phyloP scores from a whole-genome alignment of 306 rosid genomes.

The Vachellia collinsii region DNA sequence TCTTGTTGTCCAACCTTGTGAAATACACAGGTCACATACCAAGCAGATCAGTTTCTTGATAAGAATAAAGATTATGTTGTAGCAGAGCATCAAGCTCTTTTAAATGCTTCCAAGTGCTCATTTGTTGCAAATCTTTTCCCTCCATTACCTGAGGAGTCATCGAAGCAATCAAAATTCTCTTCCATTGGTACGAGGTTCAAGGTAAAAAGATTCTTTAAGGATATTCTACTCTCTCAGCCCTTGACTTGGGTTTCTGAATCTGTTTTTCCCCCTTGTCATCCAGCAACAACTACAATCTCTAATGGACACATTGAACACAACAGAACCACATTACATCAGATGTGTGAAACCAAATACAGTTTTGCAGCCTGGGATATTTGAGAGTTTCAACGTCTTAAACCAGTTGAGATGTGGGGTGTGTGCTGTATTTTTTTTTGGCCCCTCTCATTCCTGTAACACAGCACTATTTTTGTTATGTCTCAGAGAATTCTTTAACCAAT shows the following conservation, averaged over 20 bases:
- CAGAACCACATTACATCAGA: conserved; percentile 92
- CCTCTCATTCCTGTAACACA: conserved; percentile 13
- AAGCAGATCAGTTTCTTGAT: conserved; percentile 84
- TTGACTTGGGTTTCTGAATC: conserved; percentile 40
- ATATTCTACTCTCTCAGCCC: conserved; percentile 11
- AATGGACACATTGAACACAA: conserved; percentile 82
- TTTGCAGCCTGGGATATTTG: conserved; percentile 89
- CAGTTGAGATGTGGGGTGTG: conserved; percentile 90
- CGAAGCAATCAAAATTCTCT: conserved; percentile 87
- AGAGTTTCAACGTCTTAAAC: conserved; percentile 76
- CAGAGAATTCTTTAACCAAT: background rate
- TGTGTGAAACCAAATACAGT: conserved; percentile 91
- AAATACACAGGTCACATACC: conserved; percentile 72
- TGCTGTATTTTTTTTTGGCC: conserved; percentile 13
- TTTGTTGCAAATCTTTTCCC: conserved; percentile 84
- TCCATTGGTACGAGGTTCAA: conserved; percentile 82
- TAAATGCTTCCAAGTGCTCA: conserved; percentile 69
- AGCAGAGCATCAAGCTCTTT: conserved; percentile 85
- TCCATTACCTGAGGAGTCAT: conserved; percentile 76
- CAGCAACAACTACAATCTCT: conserved; percentile 92
- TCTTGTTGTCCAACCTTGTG: conserved; percentile 24
- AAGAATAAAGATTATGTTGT: conserved; percentile 89
- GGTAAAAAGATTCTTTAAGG: conserved; percentile 45
- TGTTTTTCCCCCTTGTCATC: conserved; percentile 16
- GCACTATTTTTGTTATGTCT: conserved; percentile 4